These are phyloP conservation scores for Kluyveromyces marxianus DNA, from an alignment of 1,139 yeast genomes.

Conservation along the genomic window DNA sequence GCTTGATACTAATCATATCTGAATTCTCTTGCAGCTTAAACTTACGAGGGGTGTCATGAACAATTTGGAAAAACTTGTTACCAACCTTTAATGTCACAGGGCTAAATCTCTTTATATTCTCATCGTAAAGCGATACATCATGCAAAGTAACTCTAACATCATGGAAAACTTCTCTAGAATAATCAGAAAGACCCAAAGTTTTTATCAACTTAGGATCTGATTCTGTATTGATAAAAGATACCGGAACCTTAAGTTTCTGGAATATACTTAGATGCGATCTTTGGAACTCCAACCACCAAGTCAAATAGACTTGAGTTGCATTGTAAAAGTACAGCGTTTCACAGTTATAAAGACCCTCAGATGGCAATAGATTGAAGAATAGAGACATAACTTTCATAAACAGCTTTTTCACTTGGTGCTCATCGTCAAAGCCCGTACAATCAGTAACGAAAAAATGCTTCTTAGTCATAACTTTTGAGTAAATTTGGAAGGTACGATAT, in stretches of 20 bases:
- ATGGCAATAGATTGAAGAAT: slow-evolving; percentile 38
- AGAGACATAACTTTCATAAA: slow-evolving; percentile 18
- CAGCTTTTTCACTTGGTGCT: neutral
- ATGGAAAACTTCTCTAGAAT: slow-evolving; percentile 32
- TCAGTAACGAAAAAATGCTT: slow-evolving; percentile 60
- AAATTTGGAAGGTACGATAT: slow-evolving; percentile 58
- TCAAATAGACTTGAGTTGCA: slow-evolving; percentile 42
- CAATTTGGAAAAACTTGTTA: slow-evolving; percentile 55
- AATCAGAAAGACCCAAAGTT: slow-evolving; percentile 42
- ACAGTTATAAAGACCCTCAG: slow-evolving; percentile 48
- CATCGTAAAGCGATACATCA: slow-evolving; percentile 38
- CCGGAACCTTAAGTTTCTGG: slow-evolving; percentile 17
- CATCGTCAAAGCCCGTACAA: slow-evolving; percentile 53
- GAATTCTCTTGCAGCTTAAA: slow-evolving; percentile 31
- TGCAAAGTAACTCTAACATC: slow-evolving; percentile 50
- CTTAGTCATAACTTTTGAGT: slow-evolving; percentile 68
- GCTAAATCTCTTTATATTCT: slow-evolving; percentile 33
- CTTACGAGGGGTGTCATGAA: slow-evolving; percentile 34
- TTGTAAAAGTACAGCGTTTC: slow-evolving; percentile 53
- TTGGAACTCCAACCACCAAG: slow-evolving; percentile 27
- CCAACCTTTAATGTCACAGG: slow-evolving; percentile 67
- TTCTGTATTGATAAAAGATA: slow-evolving; percentile 35
- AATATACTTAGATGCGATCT: slow-evolving; percentile 18
- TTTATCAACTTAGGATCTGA: slow-evolving; percentile 44
- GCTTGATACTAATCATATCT: slow-evolving; percentile 28